Evolutionary conservation across 345 rosid genomes (phyloP).

Genomic region (Rhizophora apiculata): DNA sequence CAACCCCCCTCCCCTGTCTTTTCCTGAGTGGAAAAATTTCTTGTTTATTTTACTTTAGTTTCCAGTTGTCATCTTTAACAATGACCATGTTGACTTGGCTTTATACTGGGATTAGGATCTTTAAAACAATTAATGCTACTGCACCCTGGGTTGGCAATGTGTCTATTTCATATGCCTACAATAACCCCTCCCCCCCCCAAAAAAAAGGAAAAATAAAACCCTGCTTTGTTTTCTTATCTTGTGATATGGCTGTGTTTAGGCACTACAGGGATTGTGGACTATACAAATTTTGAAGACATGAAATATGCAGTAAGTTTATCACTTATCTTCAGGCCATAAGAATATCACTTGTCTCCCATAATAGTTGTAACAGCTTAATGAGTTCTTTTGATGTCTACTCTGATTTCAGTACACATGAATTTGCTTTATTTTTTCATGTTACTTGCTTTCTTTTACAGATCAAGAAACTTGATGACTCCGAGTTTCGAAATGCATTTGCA

Average conservation of each 20-base stretch:
- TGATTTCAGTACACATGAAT: neutral
- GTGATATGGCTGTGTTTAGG: slow-evolving; percentile 17
- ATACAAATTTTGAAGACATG: slow-evolving; percentile 40
- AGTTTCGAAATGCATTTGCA: slow-evolving; percentile 35
- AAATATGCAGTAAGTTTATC: slow-evolving; percentile 28
- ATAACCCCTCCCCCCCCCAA: too few relatives aligned
- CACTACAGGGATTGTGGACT: slow-evolving; percentile 37
- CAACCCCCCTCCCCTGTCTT: too few relatives aligned
- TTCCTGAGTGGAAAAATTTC: too few relatives aligned
- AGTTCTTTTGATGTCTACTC: neutral
- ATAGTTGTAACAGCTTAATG: too few relatives aligned
- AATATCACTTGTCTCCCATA: too few relatives aligned
- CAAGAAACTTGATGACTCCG: slow-evolving; percentile 35
- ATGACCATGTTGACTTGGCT: neutral
- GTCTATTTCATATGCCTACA: too few relatives aligned
- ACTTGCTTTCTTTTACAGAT: slow-evolving; percentile 17
- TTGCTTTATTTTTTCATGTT: neutral
- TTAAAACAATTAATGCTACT: neutral
- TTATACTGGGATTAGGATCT: neutral
- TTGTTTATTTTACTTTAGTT: neutral
- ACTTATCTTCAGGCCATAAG: neutral
- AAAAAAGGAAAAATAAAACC: too few relatives aligned
- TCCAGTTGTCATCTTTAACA: neutral
- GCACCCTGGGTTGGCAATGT: neutral
- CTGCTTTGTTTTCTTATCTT: neutral